phyloP scores from a whole-genome alignment of 2,329 filamentous ascomycete genomes.

The Cladobotryum mycophilum region DNA sequence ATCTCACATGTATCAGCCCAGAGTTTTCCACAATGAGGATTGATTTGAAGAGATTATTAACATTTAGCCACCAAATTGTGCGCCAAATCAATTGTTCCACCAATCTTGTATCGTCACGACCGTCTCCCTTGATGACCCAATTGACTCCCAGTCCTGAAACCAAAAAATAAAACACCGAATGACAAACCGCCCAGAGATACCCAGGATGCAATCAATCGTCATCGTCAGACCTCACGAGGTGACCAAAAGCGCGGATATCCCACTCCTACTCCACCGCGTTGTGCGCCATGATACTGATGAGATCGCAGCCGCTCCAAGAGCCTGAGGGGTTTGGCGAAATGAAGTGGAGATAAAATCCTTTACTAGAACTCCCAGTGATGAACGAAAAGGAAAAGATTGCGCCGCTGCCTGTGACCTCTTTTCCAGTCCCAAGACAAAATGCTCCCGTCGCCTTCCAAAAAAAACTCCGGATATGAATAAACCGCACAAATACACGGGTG shows the following conservation, averaged over 20 bases:
- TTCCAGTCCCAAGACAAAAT: background rate
- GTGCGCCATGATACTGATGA: background rate
- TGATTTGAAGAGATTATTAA: constrained; percentile 2
- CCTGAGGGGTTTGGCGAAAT: background rate
- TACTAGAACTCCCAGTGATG: too few relatives aligned
- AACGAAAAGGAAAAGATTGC: background rate
- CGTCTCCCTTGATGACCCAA: background rate
- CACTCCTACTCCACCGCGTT: background rate
- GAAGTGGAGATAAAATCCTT: background rate
- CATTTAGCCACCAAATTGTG: constrained; percentile 3
- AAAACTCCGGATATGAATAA: constrained; percentile 8
- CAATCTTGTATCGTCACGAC: constrained; percentile 5
- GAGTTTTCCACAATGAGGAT: too few relatives aligned
- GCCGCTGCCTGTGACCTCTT: background rate
- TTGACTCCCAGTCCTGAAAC: constrained; percentile 3
- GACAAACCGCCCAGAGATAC: background rate
- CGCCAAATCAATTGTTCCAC: constrained; percentile 8
- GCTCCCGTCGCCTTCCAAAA: background rate
- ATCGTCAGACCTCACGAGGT: too few relatives aligned
- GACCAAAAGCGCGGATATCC: background rate
- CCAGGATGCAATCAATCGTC: background rate
- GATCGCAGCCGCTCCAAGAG: background rate
- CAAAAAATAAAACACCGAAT: background rate
- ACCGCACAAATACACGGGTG: constrained; percentile 4
- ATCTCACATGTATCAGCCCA: too few relatives aligned